phyloP scores from a whole-genome alignment of 768 basidiomycete genomes.

The Lactarius quietus region DNA sequence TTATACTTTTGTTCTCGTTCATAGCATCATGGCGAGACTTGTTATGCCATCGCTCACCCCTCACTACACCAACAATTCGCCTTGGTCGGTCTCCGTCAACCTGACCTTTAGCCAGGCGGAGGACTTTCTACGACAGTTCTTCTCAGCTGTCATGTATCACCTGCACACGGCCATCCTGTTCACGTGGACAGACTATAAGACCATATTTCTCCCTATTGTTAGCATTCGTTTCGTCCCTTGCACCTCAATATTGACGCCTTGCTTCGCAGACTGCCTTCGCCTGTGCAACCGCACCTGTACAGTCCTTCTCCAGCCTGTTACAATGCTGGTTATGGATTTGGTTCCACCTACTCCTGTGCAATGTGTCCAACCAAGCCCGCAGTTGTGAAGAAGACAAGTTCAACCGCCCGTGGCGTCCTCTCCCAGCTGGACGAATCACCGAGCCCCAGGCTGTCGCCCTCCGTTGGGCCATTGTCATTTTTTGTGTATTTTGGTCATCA shows the following conservation, averaged over 20 bases:
- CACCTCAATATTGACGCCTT: background rate
- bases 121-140: conserved; percentile 4
- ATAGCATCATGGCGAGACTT: conserved; percentile 20
- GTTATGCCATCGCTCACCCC: conserved; percentile 23
- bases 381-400: conserved; percentile 28
- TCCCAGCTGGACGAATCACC: conserved; percentile 30
- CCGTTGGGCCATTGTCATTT: conserved; percentile 25
- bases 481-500: conserved; percentile 25
- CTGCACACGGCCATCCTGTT: conserved; percentile 30
- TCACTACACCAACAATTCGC: conserved; percentile 17
- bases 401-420: conserved; percentile 31
- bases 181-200: conserved; percentile 33
- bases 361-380: conserved; percentile 30
- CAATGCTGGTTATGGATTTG: conserved; percentile 29
- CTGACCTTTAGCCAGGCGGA: conserved; percentile 17
- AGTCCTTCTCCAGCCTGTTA: conserved; percentile 17
- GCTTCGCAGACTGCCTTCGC: conserved; percentile 24
- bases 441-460: conserved; percentile 23
- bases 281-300: conserved; percentile 24
- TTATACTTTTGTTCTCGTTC: background rate
- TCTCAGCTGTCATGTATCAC: conserved; percentile 21
- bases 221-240: background rate
- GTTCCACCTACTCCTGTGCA: conserved; percentile 30
- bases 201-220: conserved; percentile 32
- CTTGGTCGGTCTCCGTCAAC: conserved; percentile 22